Evolutionary conservation across 805 yeast species (phyloP), one percentile per base, ranked within the genome.

Genomic region (Maudiozyma bulderi): DNA sequence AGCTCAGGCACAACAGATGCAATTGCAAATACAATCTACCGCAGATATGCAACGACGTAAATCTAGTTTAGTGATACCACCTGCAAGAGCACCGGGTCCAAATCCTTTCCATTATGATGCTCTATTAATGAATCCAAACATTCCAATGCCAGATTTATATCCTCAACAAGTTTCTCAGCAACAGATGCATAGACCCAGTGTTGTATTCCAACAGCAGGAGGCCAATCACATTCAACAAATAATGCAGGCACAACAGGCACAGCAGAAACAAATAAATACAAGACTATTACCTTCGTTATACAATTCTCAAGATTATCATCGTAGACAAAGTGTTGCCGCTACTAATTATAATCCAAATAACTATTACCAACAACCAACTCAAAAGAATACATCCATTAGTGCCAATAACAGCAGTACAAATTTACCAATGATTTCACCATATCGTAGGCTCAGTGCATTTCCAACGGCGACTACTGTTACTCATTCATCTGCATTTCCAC

Each of bases 1-100:
- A 26, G 26, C 20, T 6, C 20, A 38, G 26, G 35, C 6, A 7
- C 14, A 11, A 8, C 30, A 35, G 6, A 13, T 35, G 38, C 38
- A 35, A 35, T n/a, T 35, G 38, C 38, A 35, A 35, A 35, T 35
- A 14, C 38, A 35, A 35, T 35, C 38, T 13, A 40, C 48, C 39
- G 40, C 20, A 10, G 20, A 20, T 20, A 43, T 45, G 43, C 57
- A 61, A 37, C 59, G 69, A 50, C 53, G 69, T 45, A 65, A 64
- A 52, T 65, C 69, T 10, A 61, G 66, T 35, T 44, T 69, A 40
- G 57, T 73, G 8, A 54, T 67, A 14, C 76, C 76, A 2, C 77
- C 77, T 13, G 58, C 72, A 2, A 62, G 77, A 54, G 74, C 73
- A 0, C 73, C 73, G 2, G 75, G 70, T 11, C 75, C 76, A 5